Percentiles rank a stretch among this genome's conserved stretches.
phyloP scores from a whole-genome alignment of 305 asterid genomes.

The Plantago coronopus region DNA sequence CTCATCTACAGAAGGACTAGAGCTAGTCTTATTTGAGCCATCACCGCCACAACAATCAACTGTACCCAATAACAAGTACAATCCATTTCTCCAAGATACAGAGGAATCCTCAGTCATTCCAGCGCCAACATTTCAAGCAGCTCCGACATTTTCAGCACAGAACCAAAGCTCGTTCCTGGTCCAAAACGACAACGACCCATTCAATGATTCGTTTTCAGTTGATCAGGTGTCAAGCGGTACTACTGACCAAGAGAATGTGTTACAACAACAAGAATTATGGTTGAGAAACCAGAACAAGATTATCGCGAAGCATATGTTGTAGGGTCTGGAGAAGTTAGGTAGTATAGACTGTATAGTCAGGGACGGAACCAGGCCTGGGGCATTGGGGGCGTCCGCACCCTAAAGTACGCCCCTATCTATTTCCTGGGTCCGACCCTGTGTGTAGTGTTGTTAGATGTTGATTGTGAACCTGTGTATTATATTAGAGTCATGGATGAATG shows the following conservation, averaged over 20 bases:
- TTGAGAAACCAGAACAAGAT: slow-evolving; percentile 63
- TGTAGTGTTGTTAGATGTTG: no score
- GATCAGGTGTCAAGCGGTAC: slow-evolving; percentile 31
- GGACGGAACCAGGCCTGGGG: no score
- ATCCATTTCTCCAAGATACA: slow-evolving; percentile 55
- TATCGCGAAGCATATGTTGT: slow-evolving; percentile 43
- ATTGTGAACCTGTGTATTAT: no score
- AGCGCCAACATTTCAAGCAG: slow-evolving; percentile 42
- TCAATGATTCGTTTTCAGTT: slow-evolving; percentile 24
- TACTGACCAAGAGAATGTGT: slow-evolving; percentile 34
- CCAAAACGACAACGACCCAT: slow-evolving; percentile 41
- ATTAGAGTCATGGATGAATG: no score
- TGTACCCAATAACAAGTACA: slow-evolving; percentile 32
- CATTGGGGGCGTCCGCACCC: no score
- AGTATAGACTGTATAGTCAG: no score
- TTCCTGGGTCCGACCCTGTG: no score
- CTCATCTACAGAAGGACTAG: slow-evolving; percentile 23
- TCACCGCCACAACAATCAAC: slow-evolving; percentile 19
- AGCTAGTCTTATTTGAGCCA: slow-evolving; percentile 33
- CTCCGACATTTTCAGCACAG: slow-evolving; percentile 31
- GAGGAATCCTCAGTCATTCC: slow-evolving; percentile 18
- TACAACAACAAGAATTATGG: slow-evolving; percentile 58
- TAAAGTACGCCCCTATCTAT: no score
- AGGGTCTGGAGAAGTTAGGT: slow-evolving; percentile 5
- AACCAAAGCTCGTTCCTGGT: slow-evolving; percentile 14